Percentiles rank a stretch among this genome's conserved stretches.
Conservation (phyloP, 805 yeast genomes). For the Cyberlindnera lachancei region DNA sequence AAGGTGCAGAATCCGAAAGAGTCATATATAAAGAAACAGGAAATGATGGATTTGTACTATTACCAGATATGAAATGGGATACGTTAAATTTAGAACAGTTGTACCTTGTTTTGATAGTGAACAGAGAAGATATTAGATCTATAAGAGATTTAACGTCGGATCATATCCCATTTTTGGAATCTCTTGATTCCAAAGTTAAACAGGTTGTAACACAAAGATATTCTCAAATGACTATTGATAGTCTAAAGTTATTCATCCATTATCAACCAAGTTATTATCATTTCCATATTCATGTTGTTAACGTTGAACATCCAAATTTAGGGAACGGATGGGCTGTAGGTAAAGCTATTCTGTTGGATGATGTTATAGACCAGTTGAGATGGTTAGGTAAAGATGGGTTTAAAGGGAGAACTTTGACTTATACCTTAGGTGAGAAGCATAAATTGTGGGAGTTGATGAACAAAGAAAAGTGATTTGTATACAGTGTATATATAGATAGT, state of each 20-base stretch:
- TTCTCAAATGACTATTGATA: slow-evolving; percentile 40
- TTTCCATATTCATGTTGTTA: slow-evolving; percentile 87
- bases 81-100: slow-evolving; percentile 58
- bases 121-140: slow-evolving; percentile 59
- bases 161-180: slow-evolving; percentile 53
- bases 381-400: slow-evolving; percentile 52
- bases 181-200: slow-evolving; percentile 38
- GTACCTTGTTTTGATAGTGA: slow-evolving; percentile 72
- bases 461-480: not conserved
- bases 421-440: slow-evolving; percentile 70
- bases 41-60: slow-evolving; percentile 54
- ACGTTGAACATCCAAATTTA: slow-evolving; percentile 58
- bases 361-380: slow-evolving; percentile 64
- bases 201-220: slow-evolving; percentile 41
- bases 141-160: slow-evolving; percentile 60
- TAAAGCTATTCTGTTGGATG: slow-evolving; percentile 75
- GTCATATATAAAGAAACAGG: slow-evolving; percentile 47
- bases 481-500: no score
- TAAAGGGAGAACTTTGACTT: slow-evolving; percentile 48
- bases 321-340: slow-evolving; percentile 68
- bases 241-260: slow-evolving; percentile 75
- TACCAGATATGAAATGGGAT: slow-evolving; percentile 98
- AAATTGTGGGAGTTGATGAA: slow-evolving; percentile 47
- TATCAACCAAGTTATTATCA: slow-evolving; percentile 96
- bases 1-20: slow-evolving; percentile 80